phyloP scores from a whole-genome alignment of 2,329 filamentous ascomycete species.

The Stemphylium lycopersici region DNA sequence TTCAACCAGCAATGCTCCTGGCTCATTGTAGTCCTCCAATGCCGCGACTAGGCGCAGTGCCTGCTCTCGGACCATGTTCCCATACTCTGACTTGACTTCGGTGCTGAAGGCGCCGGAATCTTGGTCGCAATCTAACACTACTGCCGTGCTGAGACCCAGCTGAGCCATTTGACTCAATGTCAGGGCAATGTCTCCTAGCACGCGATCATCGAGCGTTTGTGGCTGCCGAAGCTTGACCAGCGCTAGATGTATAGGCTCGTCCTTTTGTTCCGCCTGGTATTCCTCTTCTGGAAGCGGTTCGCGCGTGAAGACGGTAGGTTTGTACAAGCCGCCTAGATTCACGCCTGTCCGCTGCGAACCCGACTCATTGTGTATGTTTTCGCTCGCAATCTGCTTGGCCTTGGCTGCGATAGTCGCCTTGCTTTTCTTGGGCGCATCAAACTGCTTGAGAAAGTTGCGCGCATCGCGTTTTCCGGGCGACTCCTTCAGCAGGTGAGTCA shows the following conservation, averaged over 20 bases:
- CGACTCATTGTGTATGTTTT: constrained; percentile 39
- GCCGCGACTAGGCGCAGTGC: constrained; percentile 75
- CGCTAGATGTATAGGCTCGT: constrained; percentile 72
- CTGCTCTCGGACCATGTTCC: constrained; percentile 64
- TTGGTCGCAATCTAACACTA: constrained; percentile 77
- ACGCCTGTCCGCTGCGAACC: constrained; percentile 57
- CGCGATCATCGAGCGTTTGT: constrained; percentile 71
- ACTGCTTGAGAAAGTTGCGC: constrained; percentile 87
- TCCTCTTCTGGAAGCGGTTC: constrained; percentile 52
- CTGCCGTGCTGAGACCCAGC: constrained; percentile 79
- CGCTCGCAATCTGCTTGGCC: constrained; percentile 22
- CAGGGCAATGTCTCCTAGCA: constrained; percentile 75
- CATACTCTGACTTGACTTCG: constrained; percentile 40
- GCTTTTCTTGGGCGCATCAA: constrained; percentile 56
- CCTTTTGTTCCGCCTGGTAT: constrained; percentile 24
- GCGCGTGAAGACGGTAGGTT: constrained; percentile 64
- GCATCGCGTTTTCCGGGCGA: constrained; percentile 93
- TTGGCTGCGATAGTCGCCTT: constrained; percentile 13
- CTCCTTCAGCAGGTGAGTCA: constrained; percentile 70
- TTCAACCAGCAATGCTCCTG: constrained; percentile 73
- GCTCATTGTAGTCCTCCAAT: constrained; percentile 71
- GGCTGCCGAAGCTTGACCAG: constrained; percentile 82
- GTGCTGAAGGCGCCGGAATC: constrained; percentile 42
- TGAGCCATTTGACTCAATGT: constrained; percentile 83
- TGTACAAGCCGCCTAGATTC: constrained; percentile 67